Evolutionary conservation across 257 asterid species (phyloP), one percentile per base, ranked within the genome.

Genomic region (Sherardia arvensis): DNA sequence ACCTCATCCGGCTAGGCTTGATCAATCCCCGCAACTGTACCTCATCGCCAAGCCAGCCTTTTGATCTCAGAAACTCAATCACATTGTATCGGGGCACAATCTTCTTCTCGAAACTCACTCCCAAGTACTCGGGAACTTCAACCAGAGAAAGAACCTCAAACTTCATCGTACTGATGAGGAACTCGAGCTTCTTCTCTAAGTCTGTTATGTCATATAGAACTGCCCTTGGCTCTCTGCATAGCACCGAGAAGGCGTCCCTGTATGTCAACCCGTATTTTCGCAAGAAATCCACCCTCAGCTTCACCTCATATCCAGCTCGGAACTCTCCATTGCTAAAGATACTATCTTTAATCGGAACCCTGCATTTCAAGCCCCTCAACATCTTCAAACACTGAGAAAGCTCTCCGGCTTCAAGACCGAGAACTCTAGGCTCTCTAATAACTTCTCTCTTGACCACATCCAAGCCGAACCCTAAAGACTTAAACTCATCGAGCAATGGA

Each of bases 161-260:
- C 71, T 81, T 85, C 95, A 84, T 89, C 25, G 61, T 65, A n/a
- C 60, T 57, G 53, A 81, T 49, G 58, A 89, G 77, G 72, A 89
- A 92, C 20, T 79, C 81, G 27, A 92, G 81, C 76, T 89, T 92
- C 77, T 65, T 78, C 78, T 85, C 87, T 2, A 85, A 73, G 65
- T 87, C 88, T 21, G 71, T 77, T 26, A 77, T 22, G 1, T 69
- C 76, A 51, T 83, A 83, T 30, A 87, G 56, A 63, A 92, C 78
- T 65, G 73, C 83, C 75, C 97, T 76, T 0, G 97, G 98, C 79
- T 92, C 98, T 69, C 82, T 92, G 96, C 95, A 85, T 48, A 92
- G 49, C 59, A 92, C 85, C 0, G 74, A 67, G 64, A 80, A 92
- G 26, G 95, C 98, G 68, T 83, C 95, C 71, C 86, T 81, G 30